Evolutionary conservation across 2,329 filamentous ascomycete genomes (phyloP).

Genomic region (Dactylonectria estremocensis): DNA sequence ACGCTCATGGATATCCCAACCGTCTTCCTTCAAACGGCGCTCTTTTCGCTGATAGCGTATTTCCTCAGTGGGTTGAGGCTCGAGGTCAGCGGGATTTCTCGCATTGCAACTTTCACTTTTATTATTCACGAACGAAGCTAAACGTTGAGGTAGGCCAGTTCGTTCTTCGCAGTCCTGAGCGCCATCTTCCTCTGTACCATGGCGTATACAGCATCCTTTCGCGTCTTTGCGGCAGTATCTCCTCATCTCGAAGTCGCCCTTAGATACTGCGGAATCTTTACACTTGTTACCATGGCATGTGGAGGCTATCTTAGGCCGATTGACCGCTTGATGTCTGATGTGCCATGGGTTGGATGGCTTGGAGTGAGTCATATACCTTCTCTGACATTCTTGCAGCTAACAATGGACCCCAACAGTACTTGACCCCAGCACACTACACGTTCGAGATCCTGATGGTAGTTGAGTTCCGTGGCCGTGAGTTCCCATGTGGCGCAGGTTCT

Average conservation of each 20-base stretch:
- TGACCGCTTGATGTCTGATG: constrained; percentile 13
- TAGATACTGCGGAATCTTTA: constrained; percentile 7
- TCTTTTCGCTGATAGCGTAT: constrained; percentile 14
- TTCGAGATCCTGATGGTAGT: constrained; percentile 53
- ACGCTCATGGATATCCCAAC: constrained; percentile 19
- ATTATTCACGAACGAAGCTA: too few species aligned
- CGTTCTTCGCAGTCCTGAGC: constrained; percentile 16
- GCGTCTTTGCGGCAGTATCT: constrained; percentile 52
- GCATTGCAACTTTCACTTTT: neutral
- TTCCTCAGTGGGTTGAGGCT: constrained; percentile 19
- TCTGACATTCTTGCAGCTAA: too few species aligned
- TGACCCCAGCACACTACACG: too few species aligned
- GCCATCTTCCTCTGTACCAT: constrained; percentile 46
- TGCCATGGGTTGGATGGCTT: constrained; percentile 26
- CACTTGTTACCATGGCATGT: constrained; percentile 17
- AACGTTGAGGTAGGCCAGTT: constrained; percentile 8
- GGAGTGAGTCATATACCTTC: neutral
- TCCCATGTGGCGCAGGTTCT: constrained; percentile 62
- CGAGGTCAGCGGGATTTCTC: constrained; percentile 9
- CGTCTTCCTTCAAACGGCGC: neutral
- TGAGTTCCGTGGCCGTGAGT: constrained; percentile 67
- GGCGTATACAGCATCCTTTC: constrained; percentile 50
- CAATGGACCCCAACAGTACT: too few species aligned
- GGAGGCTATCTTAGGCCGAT: constrained; percentile 27
- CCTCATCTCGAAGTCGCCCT: constrained; percentile 42